Base-by-base conservation (phyloP, 2,329 filamentous ascomycete species). In the Cadophora sp. region DNA sequence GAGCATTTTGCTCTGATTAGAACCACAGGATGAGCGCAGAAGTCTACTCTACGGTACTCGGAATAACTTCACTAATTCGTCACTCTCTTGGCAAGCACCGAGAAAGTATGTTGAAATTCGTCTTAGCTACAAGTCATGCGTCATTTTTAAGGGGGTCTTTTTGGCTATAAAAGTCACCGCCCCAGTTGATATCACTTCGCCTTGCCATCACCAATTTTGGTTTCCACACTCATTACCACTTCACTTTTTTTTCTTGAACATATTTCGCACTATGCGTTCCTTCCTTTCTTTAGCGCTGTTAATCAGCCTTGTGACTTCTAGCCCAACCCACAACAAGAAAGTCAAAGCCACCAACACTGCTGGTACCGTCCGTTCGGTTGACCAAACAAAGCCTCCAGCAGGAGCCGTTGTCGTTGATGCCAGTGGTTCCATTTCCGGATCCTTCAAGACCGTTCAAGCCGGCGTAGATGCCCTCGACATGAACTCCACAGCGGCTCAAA, bases 371-470 rank as follows among this genome's bases (percentile, higher is more conserved):
- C 53, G 53, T 22, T n/a, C 53, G 5, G 33, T 53, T 8, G 50
- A 56, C 20, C 53, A 56, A 41, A 39, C 18, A 5, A 56, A 20
- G 20, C 77, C 83, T 18, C 83, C 83, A 8, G 65, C 76, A 14
- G 83, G 82, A 22, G 81, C 82, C 50, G 77, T 85, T 18, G 76
- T 81, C 2, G 83, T 85, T 39, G 77, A 78, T 22, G 71, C 73
- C 18, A 77, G 74, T 14, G 78, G 77, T 22, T 74, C 79, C 59
- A 82, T 82, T 72, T 22, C 60, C 1, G 70, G 71, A 9, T 69
- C 64, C 9, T 68, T 67, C 30, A 63, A 50, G n/a, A 73, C 72
- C 3, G 43, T 74, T 16, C 72, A 74, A 61, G 45, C 22, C 9
- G 72, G 65, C 16, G 63, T 73, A 0, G 14, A 71, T 55, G 72